Evolutionary conservation across 2,329 filamentous ascomycete genomes (phyloP), one percentile per base, ranked within the genome.

Genomic region (Alternaria conjuncta): DNA sequence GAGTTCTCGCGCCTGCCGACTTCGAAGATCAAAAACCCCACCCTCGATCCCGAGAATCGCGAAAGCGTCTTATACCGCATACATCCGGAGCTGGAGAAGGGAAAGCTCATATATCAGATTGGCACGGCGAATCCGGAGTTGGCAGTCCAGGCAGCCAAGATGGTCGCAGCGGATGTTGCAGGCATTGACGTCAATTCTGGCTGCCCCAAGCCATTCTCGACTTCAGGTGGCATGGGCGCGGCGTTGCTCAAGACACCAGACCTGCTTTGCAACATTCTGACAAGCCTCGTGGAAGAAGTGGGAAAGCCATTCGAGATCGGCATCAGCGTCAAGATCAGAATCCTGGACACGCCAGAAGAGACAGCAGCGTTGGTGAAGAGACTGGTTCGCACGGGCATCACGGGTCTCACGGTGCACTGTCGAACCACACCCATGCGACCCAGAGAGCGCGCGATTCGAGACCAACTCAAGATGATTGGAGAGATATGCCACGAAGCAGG

Each of bases 171-270:
- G 12, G 93, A 98, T 80, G 96, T 99, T 4, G 90, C 90, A 0
- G 96, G 96, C 64, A 97, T 99, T 71, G 96, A 98, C 79, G 91
- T 99, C 66, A 99, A 99, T 79, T 94, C 96, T 0, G 96, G 96
- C n/a, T 99, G 96, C 77, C 96, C 96, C 1, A 99, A 99, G 81
- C 92, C 95, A 0, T 99, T 99, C 81, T 97, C 92, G 75, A 97
- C 95, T 3, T 88, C 87, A 66, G 94, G 94, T 64, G 96, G 96
- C 53, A 99, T 99, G 96, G 96, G 96, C 53, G 96, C 96, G 0
- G 95, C 94, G 1, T 86, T 99, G 20, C 86, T 99, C 15, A 88
- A 88, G 71, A 95, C 91, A 0, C 95, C 96, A 0, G 94, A 98
- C 68, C 89, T 88, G 73, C 87, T 99, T 1, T 91, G 90, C 71